Percentiles rank a stretch among this genome's conserved stretches.
These are phyloP conservation scores for Keithomyces neogunnii DNA, from an alignment of 2,329 filamentous ascomycete genomes.

Conservation along the genomic window DNA sequence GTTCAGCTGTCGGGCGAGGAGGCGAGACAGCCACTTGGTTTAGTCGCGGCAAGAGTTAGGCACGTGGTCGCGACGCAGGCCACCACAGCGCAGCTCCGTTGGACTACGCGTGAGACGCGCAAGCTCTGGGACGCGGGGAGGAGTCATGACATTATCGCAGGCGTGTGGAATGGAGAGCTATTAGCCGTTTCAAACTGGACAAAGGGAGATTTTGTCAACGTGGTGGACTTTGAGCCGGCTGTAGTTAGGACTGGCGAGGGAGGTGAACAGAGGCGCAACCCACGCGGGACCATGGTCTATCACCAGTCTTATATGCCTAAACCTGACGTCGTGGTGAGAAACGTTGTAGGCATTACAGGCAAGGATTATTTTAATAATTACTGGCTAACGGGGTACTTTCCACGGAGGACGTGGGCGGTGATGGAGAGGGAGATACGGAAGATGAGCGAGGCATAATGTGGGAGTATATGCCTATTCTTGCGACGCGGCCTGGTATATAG, in stretches of 20 bases:
- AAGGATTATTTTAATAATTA: slow-evolving; percentile 20
- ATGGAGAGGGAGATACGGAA: slow-evolving; percentile 15
- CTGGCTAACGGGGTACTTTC: slow-evolving; percentile 17
- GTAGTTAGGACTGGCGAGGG: slow-evolving; percentile 11
- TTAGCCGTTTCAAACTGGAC: slow-evolving; percentile 31
- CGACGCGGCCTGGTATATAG: too few relatives aligned
- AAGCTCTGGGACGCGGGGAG: slow-evolving; percentile 10
- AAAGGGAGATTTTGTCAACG: slow-evolving; percentile 24
- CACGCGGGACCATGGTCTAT: slow-evolving; percentile 12
- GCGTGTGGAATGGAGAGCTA: slow-evolving; percentile 22
- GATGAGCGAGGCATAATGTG: background rate
- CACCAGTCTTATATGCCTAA: slow-evolving; percentile 9
- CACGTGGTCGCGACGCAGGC: slow-evolving; percentile 24
- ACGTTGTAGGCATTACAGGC: slow-evolving; percentile 15
- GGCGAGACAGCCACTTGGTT: slow-evolving; percentile 13
- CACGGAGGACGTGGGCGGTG: slow-evolving; percentile 16
- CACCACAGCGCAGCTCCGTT: slow-evolving; percentile 23
- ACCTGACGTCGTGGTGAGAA: slow-evolving; percentile 5
- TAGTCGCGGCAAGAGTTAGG: slow-evolving; percentile 22
- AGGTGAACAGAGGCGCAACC: slow-evolving; percentile 8
- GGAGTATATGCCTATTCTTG: background rate
- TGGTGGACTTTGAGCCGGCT: slow-evolving; percentile 27
- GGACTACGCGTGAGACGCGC: slow-evolving; percentile 16
- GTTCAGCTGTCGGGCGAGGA: slow-evolving; percentile 16
- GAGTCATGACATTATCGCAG: slow-evolving; percentile 17